phyloP scores from a whole-genome alignment of 768 basidiomycete species.

The Ephemerocybe angulata region DNA sequence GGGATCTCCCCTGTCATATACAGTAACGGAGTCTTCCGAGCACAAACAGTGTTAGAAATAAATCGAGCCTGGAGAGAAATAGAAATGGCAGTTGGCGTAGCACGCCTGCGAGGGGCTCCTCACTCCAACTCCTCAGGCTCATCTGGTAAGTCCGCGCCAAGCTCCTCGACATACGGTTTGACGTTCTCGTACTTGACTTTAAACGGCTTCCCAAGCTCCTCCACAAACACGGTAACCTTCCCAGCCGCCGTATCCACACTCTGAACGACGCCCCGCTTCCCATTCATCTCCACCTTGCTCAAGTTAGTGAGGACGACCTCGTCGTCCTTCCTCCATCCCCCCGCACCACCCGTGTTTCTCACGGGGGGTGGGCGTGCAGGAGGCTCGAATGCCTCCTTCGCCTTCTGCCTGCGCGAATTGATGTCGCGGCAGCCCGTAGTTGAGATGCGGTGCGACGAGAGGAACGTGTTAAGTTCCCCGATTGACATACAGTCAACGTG shows the following conservation, averaged over 20 bases:
- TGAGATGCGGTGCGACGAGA: slow-evolving; percentile 12
- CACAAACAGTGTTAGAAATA: too few species aligned
- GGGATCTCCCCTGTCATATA: too few species aligned
- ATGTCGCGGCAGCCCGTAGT: slow-evolving; percentile 15
- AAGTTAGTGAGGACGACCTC: slow-evolving; percentile 15
- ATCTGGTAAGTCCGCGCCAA: slow-evolving; percentile 5
- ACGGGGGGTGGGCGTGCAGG: not conserved
- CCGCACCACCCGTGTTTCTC: not conserved
- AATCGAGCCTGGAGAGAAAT: too few species aligned
- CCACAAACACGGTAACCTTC: slow-evolving; percentile 15
- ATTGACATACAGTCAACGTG: slow-evolving; percentile 17
- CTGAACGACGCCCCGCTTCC: slow-evolving; percentile 14
- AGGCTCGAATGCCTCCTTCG: slow-evolving; percentile 13
- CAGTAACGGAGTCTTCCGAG: too few species aligned
- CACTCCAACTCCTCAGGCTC: slow-evolving; percentile 15
- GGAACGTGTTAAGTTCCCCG: slow-evolving; percentile 13
- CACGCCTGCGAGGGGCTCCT: too few species aligned
- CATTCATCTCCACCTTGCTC: slow-evolving; percentile 17
- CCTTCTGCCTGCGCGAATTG: slow-evolving; percentile 13
- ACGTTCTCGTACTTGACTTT: slow-evolving; percentile 19
- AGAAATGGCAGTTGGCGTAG: too few species aligned
- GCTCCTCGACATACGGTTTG: slow-evolving; percentile 3
- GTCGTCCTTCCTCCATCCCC: slow-evolving; percentile 14
- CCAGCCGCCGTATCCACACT: slow-evolving; percentile 10
- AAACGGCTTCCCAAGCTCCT: slow-evolving; percentile 13